Base-by-base conservation (phyloP, 306 rosid genomes). In the Cicer yamashitae region DNA sequence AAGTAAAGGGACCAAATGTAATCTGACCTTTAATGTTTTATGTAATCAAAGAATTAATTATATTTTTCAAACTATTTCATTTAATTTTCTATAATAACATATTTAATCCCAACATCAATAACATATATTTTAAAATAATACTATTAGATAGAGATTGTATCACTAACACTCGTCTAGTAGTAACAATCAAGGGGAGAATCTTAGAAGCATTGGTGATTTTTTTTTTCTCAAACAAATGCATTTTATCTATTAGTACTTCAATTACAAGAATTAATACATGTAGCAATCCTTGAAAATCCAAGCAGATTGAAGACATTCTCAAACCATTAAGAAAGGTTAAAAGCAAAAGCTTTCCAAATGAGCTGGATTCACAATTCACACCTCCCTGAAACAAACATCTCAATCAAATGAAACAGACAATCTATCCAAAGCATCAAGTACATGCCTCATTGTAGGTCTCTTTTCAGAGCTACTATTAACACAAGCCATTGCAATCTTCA, bases 401-500 rank as follows among this genome's bases (percentile, higher is more conserved):
- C 88, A 91, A 70, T 77, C 89, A 57, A 88, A 79, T 13, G 89
- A 85, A 56, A 82, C 44, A 47, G 83, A 75, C 82, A 90, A 70
- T 84, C 91, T 89, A 73, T 89, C 89, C 79, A 94, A 79, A 78
- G 93, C 96, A 75, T 94, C 96, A 52, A 78, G 83, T 4, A 92
- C 86, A 63, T 92, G 96, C 81, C 96, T 89, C 98, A 94, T 86
- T n/a, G 93, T 59, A 4, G 97, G 97, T 87, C 98, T 90, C 81
- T 86, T 90, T 77, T 94, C 99, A 0, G 99, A 93, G 81, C 89
- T 89, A 77, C 75, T 83, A 56, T 87, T 90, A 62, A 88, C 87
- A 84, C 99, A 94, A 65, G 97, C 99, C 88, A 94, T 87, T 37
- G 96, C 96, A 45, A 92, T 88, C 93, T 92, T 94, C 85, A 94